phyloP scores from a whole-genome alignment of 106 monocot species.

The Acorus gramineus region DNA sequence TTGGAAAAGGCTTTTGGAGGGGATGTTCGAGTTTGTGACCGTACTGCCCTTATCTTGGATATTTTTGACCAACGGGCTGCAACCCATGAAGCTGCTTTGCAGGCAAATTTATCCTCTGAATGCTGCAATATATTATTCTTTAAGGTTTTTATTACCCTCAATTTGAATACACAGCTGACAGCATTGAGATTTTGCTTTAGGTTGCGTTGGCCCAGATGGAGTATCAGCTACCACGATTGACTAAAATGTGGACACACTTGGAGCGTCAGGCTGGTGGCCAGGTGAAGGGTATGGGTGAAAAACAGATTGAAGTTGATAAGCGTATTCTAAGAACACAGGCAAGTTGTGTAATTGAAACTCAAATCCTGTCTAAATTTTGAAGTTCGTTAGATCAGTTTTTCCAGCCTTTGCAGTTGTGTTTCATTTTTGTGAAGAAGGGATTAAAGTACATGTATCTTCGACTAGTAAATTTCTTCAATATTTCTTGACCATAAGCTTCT shows the following conservation, averaged over 20 bases:
- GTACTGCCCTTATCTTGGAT: conserved; percentile 96
- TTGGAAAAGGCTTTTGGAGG: conserved; percentile 95
- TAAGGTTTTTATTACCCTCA: no score
- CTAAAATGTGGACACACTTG: conserved; percentile 96
- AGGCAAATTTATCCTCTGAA: conserved; percentile 25
- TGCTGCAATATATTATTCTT: not conserved
- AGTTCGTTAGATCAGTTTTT: not conserved
- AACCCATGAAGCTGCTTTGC: conserved; percentile 96
- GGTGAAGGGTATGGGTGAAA: conserved; percentile 99
- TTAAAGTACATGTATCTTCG: no score
- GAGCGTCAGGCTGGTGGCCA: conserved; percentile 95
- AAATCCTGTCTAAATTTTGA: not conserved
- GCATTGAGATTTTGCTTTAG: conserved; percentile 19
- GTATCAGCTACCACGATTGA: conserved; percentile 93
- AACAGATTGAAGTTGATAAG: conserved; percentile 99
- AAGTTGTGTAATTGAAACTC: conserved; percentile 12
- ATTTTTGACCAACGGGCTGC: conserved; percentile 98
- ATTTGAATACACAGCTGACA: no score
- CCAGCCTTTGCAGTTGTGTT: no score
- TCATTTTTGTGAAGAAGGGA: no score
- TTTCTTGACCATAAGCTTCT: no score
- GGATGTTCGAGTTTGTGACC: conserved; percentile 90
- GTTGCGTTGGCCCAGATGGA: conserved; percentile 99
- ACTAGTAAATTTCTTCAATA: no score
- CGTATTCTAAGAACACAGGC: conserved; percentile 90